These are phyloP conservation scores for Diutina scorzettiae DNA, from an alignment of 1,139 yeast species.

Conservation along the genomic window DNA sequence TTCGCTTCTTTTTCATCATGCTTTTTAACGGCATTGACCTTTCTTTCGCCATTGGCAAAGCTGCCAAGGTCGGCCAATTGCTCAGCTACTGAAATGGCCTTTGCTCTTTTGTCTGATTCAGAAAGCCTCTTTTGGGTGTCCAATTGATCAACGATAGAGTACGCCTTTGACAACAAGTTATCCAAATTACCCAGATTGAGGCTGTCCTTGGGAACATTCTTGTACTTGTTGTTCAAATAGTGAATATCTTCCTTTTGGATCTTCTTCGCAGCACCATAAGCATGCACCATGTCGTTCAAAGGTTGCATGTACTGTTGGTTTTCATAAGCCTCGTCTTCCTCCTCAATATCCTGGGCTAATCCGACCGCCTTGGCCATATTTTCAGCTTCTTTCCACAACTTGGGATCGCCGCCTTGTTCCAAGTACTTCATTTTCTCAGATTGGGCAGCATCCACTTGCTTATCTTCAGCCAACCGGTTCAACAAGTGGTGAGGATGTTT, in stretches of 20 bases:
- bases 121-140: neutral
- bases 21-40: neutral
- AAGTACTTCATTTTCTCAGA: neutral
- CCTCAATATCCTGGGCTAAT: neutral
- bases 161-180: neutral
- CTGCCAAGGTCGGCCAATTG: neutral
- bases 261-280: neutral
- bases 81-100: neutral
- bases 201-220: neutral
- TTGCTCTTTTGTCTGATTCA: neutral
- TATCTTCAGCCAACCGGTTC: neutral
- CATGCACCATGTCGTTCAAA: neutral
- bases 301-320: constrained; percentile 1
- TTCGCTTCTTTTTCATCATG: neutral
- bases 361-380: neutral
- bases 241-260: neutral
- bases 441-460: neutral
- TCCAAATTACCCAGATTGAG: neutral
- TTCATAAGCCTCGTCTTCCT: neutral
- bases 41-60: neutral
- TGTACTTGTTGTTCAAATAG: neutral
- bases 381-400: constrained; percentile 3
- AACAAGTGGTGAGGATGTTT: constrained; percentile 3
- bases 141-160: neutral
- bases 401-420: constrained; percentile 1